phyloP scores from a whole-genome alignment of 306 rosid species.

The Dalbergia cochinchinensis region DNA sequence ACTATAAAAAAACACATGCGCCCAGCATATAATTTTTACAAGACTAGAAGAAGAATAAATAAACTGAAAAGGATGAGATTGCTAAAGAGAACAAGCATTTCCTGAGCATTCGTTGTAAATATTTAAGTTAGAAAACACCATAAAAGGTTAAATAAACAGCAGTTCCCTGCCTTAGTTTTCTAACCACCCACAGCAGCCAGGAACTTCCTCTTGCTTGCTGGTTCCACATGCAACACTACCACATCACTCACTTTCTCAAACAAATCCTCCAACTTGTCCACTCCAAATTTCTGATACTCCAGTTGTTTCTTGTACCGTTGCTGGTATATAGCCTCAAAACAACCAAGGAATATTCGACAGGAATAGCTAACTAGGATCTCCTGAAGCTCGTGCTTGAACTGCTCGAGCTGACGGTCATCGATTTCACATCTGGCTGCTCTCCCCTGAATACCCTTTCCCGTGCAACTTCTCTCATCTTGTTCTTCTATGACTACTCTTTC shows the following conservation, averaged over 20 bases:
- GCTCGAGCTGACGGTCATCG: conserved; percentile 55
- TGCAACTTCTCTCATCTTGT: conserved; percentile 50
- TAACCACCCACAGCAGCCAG: conserved; percentile 72
- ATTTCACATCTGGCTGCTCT: conserved; percentile 49
- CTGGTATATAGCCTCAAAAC: conserved; percentile 77
- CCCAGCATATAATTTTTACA: conserved; percentile 46
- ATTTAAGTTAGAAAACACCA: conserved; percentile 49
- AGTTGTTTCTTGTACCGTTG: conserved; percentile 84
- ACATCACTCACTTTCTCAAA: conserved; percentile 78
- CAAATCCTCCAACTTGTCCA: conserved; percentile 75
- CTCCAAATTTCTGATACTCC: conserved; percentile 72
- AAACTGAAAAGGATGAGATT: conserved; percentile 34
- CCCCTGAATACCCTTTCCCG: conserved; percentile 51
- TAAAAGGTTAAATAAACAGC: conserved; percentile 32
- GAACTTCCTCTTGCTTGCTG: conserved; percentile 76
- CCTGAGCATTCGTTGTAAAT: conserved; percentile 5
- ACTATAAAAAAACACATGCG: conserved; percentile 57
- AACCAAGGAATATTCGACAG: conserved; percentile 75
- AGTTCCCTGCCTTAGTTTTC: conserved; percentile 28
- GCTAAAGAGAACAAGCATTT: conserved; percentile 42
- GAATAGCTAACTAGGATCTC: conserved; percentile 98
- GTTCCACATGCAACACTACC: conserved; percentile 83
- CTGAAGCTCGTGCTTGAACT: conserved; percentile 82
- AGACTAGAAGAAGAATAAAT: conserved; percentile 26
- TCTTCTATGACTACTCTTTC: conserved; percentile 78